Percentiles rank a stretch among this genome's conserved stretches.
Evolutionary conservation across 352 stramenopile species (phyloP).

Genomic region (Peronospora destructor): DNA sequence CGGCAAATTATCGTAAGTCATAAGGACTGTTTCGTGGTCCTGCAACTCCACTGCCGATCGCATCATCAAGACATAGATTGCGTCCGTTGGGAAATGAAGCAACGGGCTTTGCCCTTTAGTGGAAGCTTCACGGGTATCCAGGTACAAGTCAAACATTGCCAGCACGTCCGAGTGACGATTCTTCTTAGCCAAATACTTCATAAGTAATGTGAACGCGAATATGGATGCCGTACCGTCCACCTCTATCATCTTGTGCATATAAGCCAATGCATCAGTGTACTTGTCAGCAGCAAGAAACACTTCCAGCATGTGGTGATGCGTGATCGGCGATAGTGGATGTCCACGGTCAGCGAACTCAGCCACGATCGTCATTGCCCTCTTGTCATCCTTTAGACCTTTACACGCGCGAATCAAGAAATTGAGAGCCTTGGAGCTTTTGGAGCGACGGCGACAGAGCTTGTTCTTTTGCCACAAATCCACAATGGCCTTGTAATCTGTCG

Average conservation of each 20-base stretch:
- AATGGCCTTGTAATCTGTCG: constrained; percentile 44
- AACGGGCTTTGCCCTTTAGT: constrained; percentile 45
- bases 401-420: constrained; percentile 74
- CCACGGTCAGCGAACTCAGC: constrained; percentile 57
- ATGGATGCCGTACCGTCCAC: constrained; percentile 40
- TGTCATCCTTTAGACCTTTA: constrained; percentile 39
- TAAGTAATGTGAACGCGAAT: constrained; percentile 66
- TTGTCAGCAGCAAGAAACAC: constrained; percentile 58
- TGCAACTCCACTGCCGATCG: constrained; percentile 35
- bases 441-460: constrained; percentile 49
- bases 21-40: constrained; percentile 56
- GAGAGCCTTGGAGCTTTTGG: constrained; percentile 70
- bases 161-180: constrained; percentile 39
- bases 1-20: constrained; percentile 48
- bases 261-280: constrained; percentile 31
- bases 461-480: constrained; percentile 52
- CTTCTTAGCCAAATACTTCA: constrained; percentile 54
- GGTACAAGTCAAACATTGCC: constrained; percentile 54
- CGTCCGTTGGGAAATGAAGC: constrained; percentile 58
- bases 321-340: constrained; percentile 47
- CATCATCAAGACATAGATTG: constrained; percentile 57
- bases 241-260: constrained; percentile 49
- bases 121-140: constrained; percentile 39
- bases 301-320: constrained; percentile 72
- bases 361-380: constrained; percentile 39